Evolutionary conservation across 768 basidiomycete genomes (phyloP), one percentile per base, ranked within the genome.

Genomic region (Xerocomellus dryophilus): DNA sequence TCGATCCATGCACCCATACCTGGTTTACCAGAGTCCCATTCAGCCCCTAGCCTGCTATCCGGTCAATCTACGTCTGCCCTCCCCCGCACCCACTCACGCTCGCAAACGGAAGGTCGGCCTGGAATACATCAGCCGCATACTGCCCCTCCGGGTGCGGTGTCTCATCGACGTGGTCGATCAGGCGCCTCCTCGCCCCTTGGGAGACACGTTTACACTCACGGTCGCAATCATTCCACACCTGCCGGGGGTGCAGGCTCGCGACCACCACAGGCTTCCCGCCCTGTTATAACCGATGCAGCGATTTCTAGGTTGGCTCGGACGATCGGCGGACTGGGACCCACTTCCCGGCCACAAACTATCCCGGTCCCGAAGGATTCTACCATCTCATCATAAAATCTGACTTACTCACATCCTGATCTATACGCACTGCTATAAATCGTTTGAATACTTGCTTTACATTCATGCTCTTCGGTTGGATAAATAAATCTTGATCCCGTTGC

Each of bases 241-340:
- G 66, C 74, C 1, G 69, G 76, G 51, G 63, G 56, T 50, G 62
- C 61, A 38, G 68, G 65, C 36, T 71, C 78, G 45, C 79, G 82
- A 21, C 48, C 67, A 18, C 67, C 72, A 17, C 80, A 82, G 57
- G 56, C 73, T 32, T 75, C 59, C 12, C 79, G 89, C 10, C 89
- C 89, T n/a, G 77, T 90, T 41, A 79, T 91, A 60, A 86, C 85
- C 6, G 83, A 77, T 12, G 87, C 85, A 46, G 89, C 87, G 3
- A 78, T 89, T 47, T 83, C 87, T 12, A 76, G 76, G 53, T 67
- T 91, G 31, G 83, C 82, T 25, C 77, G 80, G 59, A 82, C 84
- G 10, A 82, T 90, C 38, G 85, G 81, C 21, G 64, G 68, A 57
- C 50, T 63, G 20, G 66, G 64, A 50, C 52, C 63, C 41, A 38